Conservation (phyloP, 129 eudicot species). For the Helianthus tuberosus region DNA sequence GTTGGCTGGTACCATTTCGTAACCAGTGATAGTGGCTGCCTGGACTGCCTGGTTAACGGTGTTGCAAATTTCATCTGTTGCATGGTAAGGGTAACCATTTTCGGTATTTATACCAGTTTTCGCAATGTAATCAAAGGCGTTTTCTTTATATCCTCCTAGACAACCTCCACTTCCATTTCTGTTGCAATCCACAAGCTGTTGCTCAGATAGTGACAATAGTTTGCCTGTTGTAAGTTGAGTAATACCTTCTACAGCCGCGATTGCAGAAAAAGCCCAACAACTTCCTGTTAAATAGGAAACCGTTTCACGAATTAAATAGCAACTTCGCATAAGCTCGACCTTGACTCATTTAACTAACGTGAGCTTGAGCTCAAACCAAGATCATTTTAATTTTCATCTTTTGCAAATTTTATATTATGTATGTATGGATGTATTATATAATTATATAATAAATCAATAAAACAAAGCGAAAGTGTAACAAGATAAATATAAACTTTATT, state of each 20-base stretch:
- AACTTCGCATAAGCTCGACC: not conserved
- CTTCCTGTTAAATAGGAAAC: conserved; percentile 21
- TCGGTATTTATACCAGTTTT: conserved; percentile 52
- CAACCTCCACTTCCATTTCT: conserved; percentile 43
- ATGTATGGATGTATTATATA: too few species aligned
- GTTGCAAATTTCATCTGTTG: conserved; percentile 37
- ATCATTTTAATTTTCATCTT: too few species aligned
- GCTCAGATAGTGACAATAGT: conserved; percentile 56
- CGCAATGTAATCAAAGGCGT: conserved; percentile 40
- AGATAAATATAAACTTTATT: too few species aligned
- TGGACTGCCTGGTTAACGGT: not conserved
- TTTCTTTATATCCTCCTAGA: conserved; percentile 47
- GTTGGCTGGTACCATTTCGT: conserved; percentile 35
- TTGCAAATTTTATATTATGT: too few species aligned
- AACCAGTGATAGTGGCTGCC: conserved; percentile 34
- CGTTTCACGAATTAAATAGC: not conserved
- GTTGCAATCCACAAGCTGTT: conserved; percentile 58
- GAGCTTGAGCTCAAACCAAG: too few species aligned
- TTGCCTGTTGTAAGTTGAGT: conserved; percentile 46
- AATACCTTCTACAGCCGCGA: conserved; percentile 58
- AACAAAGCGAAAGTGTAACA: too few species aligned
- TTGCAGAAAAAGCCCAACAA: conserved; percentile 60
- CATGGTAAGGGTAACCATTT: conserved; percentile 48
- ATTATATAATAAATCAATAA: too few species aligned
- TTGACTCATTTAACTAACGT: too few species aligned